Base-by-base conservation (phyloP, 139 green algal genomes). In the Astrephomene gubernaculifera region DNA sequence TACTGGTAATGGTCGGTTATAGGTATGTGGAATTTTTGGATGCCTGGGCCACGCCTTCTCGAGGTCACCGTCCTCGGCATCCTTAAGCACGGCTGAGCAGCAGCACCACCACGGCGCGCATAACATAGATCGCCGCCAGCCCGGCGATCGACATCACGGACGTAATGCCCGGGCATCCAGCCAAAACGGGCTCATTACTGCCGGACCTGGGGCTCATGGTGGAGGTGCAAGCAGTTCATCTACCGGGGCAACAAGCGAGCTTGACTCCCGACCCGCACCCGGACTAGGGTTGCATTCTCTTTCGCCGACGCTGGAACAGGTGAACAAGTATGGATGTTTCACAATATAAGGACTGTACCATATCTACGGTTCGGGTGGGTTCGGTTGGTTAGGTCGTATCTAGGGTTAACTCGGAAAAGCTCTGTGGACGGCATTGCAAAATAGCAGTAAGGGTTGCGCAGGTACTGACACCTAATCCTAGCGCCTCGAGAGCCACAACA, bases 21-120 rank as follows among this genome's bases (percentile, higher is more conserved):
- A 78, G 70, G 43, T 78, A 0, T 78, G 70, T 41, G 39, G 70
- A 27, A 63, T 78, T 21, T 25, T 78, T 27, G 70, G 70, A 27
- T 78, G 70, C 70, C 29, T 78, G 1, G 31, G 70, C 43, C 70
- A 78, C 24, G 70, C 27, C 1, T 78, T 78, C 31, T 63, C 61
- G 25, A 27, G 70, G 4, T n/a, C 29, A 25, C 7, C 70, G 43
- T 78, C 70, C 17, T 43, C 70, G 44, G 41, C 70, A 4, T 61
- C 70, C 17, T 63, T 27, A 27, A 29, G 70, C 31, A n/a, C n/a
- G n/a, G 41, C 44, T 31, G 31, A 8, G 7, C 43, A 78, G 70
- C 70, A 78, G 10, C 70, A 35, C 0, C 44, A 61, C 27, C 9
- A 6, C 27, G 45, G 9, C 65, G 43, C 61, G 31, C 70, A 61